Evolutionary conservation across 176 grass and related monocot species (phyloP), one percentile per base, ranked within the genome.

Genomic region (Avena atlantica): DNA sequence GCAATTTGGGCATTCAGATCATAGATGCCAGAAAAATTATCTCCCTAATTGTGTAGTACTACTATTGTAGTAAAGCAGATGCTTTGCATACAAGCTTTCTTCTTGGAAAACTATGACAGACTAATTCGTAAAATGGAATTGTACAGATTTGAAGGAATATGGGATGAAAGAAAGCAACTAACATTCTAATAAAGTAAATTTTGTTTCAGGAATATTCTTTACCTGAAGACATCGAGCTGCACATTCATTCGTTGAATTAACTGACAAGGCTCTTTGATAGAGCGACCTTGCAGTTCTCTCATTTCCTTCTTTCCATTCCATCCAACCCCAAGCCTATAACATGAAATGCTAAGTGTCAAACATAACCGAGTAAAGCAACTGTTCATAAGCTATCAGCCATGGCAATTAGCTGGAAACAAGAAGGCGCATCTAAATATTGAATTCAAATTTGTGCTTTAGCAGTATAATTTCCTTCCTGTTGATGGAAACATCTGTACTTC

Each of bases 291-390:
- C 96, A 77, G 88, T 92, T 88, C 84, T 91, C 7, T 86, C 86
- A 61, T 98, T 98, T 90, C 93, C 88, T 90, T 96, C 96, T 89
- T 95, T 98, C 96, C 96, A 98, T 72, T 98, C 96, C 96, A 98
- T 96, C 96, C 96, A 98, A 6, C 96, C 96, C 96, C 96, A 98
- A 78, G 96, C 92, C 96, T 98, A 83, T 20, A 95, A 73, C 27
- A 67, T 44, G 31, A 84, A 87, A 23, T 16, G 7, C 4, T 59
- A 13, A 87, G 42, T 27, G 68, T 74, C 17, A 55, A 55, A 75
- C 23, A 74, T 76, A 69, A 8, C 34, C 3, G 4, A 68, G 73
- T 74, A 65, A 78, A 37, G 65, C 14, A 17, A 34, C 47, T 52
- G 8, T 73, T 12, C 14, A 37, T 56, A 64, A 78, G 24, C 49